A percentile compares a stretch with the other conserved stretches of the same genome.
These are phyloP conservation scores for Citrus australasica DNA, from an alignment of 345 rosid species.

Conservation along the genomic window DNA sequence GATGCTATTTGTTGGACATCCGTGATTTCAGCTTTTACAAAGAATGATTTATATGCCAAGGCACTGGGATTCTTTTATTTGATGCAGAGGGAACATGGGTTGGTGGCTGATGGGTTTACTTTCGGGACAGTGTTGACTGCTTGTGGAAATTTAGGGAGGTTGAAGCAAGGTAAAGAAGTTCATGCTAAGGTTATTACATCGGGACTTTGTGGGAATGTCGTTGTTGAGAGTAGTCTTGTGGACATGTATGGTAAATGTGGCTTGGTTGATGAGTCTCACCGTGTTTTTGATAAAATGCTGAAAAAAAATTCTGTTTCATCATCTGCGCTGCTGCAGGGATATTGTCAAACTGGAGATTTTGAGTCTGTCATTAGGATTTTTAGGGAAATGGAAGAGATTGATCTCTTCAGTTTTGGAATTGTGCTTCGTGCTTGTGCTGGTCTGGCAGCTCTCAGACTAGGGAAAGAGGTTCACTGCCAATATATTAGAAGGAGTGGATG, in stretches of 20 bases:
- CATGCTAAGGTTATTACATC: conserved; percentile 56
- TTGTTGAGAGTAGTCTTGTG: conserved; percentile 78
- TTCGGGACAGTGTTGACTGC: conserved; percentile 78
- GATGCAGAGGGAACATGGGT: conserved; percentile 48
- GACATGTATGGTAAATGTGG: conserved; percentile 97
- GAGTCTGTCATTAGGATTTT: conserved; percentile 60
- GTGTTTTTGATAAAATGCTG: conserved; percentile 65
- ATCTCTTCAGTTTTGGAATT: conserved; percentile 80
- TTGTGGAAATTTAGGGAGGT: conserved; percentile 66
- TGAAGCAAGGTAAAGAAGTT: conserved; percentile 75
- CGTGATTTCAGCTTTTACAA: conserved; percentile 57
- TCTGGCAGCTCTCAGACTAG: conserved; percentile 62
- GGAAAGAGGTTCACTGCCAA: conserved; percentile 90
- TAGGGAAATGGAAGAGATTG: conserved; percentile 46
- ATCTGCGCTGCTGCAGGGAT: conserved; percentile 80
- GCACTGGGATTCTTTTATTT: conserved; percentile 51
- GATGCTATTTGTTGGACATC: conserved; percentile 85
- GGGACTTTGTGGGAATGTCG: conserved; percentile 56
- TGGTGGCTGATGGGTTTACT: conserved; percentile 63
- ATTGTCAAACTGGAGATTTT: conserved; percentile 69
- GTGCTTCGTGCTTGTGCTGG: conserved; percentile 87
- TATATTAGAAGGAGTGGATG: conserved; percentile 71
- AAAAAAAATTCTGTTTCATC: conserved; percentile 68
- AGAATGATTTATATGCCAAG: conserved; percentile 55
- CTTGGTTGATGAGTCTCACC: conserved; percentile 44